Evolutionary conservation across 768 basidiomycete genomes (phyloP).

Genomic region (Holtermanniella nyarrowii): DNA sequence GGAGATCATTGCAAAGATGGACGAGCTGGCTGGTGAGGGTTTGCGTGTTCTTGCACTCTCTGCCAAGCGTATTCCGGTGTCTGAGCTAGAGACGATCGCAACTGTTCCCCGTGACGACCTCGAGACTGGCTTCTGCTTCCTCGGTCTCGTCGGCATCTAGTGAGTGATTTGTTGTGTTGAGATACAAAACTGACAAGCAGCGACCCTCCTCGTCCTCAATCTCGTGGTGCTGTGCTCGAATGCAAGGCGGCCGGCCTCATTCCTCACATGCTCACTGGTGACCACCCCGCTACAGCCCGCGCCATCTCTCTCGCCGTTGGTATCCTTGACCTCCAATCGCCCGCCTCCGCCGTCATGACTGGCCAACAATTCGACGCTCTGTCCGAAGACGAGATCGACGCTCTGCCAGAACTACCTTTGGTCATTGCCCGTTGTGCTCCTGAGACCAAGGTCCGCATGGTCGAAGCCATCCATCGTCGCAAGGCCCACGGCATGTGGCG

Average conservation of each 20-base stretch:
- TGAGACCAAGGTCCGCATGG: conserved; percentile 39
- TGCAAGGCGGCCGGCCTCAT: conserved; percentile 50
- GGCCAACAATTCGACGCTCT: conserved; percentile 50
- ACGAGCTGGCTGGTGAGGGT: conserved; percentile 41
- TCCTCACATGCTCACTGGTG: conserved; percentile 49
- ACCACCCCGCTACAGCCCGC: conserved; percentile 49
- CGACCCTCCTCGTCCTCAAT: conserved; percentile 53
- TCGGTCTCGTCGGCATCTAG: conserved; percentile 50
- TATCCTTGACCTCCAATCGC: conserved; percentile 41
- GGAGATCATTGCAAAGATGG: conserved; percentile 17
- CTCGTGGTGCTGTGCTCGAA: conserved; percentile 48
- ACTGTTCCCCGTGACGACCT: conserved; percentile 44
- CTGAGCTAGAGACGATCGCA: conserved; percentile 34
- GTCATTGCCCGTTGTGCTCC: conserved; percentile 55
- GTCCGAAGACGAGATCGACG: conserved; percentile 50
- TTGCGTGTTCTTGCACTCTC: conserved; percentile 43
- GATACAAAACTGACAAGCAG: not conserved
- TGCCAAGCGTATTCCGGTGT: conserved; percentile 38
- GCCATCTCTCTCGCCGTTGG: conserved; percentile 50
- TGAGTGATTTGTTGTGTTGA: not conserved
- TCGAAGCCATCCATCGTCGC: conserved; percentile 52
- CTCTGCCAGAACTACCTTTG: conserved; percentile 46
- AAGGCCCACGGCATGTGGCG: conserved; percentile 33
- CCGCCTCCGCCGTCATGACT: conserved; percentile 38
- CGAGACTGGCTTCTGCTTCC: conserved; percentile 47